phyloP scores from a whole-genome alignment of 2,329 filamentous ascomycete genomes.

The Microdochium bolleyi region DNA sequence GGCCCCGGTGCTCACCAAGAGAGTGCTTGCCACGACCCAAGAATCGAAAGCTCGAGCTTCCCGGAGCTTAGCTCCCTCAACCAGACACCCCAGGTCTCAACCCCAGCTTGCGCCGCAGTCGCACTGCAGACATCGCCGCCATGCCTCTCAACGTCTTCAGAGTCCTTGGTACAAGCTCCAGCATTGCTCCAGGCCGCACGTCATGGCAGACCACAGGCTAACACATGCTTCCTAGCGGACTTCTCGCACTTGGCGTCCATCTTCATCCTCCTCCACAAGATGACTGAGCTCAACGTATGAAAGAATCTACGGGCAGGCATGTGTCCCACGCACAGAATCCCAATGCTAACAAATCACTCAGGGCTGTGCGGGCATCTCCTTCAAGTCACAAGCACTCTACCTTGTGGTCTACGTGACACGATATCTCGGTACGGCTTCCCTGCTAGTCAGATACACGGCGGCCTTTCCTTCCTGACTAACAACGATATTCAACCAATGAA shows the following conservation, averaged over 20 bases:
- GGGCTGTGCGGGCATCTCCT: conserved; percentile 96
- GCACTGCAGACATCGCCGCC: conserved; percentile 7
- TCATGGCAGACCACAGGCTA: conserved; percentile 1
- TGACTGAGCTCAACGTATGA: conserved; percentile 78
- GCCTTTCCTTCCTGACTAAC: not conserved
- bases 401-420: conserved; percentile 88
- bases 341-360: conserved; percentile 29
- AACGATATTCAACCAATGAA: conserved; percentile 1
- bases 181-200: not conserved
- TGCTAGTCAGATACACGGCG: not conserved
- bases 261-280: conserved; percentile 92
- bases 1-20: no score
- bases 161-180: conserved; percentile 36
- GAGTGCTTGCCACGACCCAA: no score
- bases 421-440: conserved; percentile 61
- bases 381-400: conserved; percentile 97
- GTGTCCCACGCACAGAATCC: not conserved
- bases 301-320: conserved; percentile 18
- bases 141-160: conserved; percentile 53
- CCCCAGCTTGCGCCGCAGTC: not conserved
- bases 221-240: conserved; percentile 57
- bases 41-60: not conserved
- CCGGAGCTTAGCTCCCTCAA: not conserved
- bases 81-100: not conserved
- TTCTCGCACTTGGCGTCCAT: conserved; percentile 93